These are phyloP conservation scores for Fomitopsis betulina DNA, from an alignment of 1,284 basidiomycete genomes.

Conservation along the genomic window DNA sequence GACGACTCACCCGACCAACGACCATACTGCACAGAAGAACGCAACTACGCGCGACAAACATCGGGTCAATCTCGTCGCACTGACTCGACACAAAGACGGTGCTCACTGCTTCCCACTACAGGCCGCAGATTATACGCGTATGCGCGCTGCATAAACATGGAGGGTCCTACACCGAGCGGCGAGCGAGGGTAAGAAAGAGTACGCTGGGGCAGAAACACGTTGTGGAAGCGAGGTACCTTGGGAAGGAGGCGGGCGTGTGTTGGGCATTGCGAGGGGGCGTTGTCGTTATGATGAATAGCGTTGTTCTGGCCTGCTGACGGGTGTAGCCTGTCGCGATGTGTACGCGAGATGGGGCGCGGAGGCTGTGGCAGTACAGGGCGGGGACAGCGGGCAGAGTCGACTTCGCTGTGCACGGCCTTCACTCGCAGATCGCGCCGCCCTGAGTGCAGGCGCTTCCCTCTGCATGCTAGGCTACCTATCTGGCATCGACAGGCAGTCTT, in stretches of 20 bases:
- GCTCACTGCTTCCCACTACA: conserved; percentile 51
- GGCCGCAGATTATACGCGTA: conserved; percentile 56
- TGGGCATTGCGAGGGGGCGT: conserved; percentile 12
- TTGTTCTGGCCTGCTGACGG: background rate
- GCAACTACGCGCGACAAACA: conserved; percentile 30
- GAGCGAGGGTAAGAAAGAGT: background rate
- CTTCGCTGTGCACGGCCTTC: background rate
- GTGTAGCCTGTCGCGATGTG: background rate
- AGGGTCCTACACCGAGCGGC: background rate
- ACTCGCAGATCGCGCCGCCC: too few relatives aligned
- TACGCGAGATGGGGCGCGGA: background rate
- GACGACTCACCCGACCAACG: conserved; percentile 47
- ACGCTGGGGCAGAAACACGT: background rate
- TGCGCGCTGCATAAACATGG: conserved; percentile 43
- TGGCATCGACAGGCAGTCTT: too few relatives aligned
- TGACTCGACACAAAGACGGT: background rate
- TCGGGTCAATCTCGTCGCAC: background rate
- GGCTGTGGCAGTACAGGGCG: background rate
- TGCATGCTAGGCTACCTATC: too few relatives aligned
- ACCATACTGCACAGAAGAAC: conserved; percentile 49
- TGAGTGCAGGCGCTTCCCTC: too few relatives aligned
- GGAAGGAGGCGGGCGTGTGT: conserved; percentile 15
- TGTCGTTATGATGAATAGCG: background rate
- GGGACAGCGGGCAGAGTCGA: background rate
- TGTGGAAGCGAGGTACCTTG: conserved; percentile 10